Evolutionary conservation across 257 asterid species (phyloP).

Genomic region (Rhazya stricta): DNA sequence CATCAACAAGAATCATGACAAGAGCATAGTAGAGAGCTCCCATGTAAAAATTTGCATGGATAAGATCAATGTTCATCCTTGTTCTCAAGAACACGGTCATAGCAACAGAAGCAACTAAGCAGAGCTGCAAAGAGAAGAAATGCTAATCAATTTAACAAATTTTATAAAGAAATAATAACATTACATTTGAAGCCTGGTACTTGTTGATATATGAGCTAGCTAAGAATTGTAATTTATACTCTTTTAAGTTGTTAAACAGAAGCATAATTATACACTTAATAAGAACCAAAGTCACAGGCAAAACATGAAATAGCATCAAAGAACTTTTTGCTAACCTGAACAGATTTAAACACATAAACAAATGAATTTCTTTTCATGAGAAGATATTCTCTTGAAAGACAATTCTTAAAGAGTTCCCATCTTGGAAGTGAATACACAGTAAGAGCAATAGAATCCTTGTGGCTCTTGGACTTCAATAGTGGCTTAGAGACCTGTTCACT

Average conservation of each 20-base stretch:
- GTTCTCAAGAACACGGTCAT: constrained; percentile 60
- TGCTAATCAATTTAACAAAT: neutral
- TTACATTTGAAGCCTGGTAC: neutral
- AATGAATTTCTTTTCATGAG: constrained; percentile 52
- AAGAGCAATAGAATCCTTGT: constrained; percentile 33
- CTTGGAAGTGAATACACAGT: constrained; percentile 39
- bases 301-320: neutral
- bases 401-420: constrained; percentile 40
- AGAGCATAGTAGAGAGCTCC: constrained; percentile 48
- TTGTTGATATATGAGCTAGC: neutral
- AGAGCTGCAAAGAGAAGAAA: constrained; percentile 36
- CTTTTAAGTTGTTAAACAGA: neutral
- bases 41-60: constrained; percentile 43
- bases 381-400: constrained; percentile 51
- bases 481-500: constrained; percentile 32
- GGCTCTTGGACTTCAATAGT: constrained; percentile 38
- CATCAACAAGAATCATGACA: constrained; percentile 45
- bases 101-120: constrained; percentile 34
- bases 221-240: neutral
- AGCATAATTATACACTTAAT: neutral
- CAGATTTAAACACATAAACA: constrained; percentile 35
- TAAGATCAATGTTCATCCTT: constrained; percentile 34
- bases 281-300: neutral
- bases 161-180: neutral
- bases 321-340: constrained; percentile 36